Evolutionary conservation across 1,284 basidiomycete species (phyloP), one percentile per base, ranked within the genome.

Genomic region (Fistulinella staudtii): DNA sequence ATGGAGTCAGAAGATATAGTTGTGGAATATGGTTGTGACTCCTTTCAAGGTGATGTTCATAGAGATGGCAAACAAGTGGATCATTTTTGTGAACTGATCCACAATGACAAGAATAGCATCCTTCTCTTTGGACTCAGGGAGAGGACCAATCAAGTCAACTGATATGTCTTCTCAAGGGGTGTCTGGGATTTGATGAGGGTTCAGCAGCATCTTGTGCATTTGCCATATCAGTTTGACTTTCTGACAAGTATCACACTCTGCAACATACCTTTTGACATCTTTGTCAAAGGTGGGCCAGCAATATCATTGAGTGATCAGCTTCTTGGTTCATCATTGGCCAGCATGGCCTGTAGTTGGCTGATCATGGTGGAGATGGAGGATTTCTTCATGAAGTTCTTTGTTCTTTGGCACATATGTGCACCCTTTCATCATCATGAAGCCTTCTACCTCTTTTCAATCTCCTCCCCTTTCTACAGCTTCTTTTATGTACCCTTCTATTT

Each of bases 51-150:
- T 31, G 6, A 31, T 31, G 3, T 4, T 18, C 0, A 8, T 2
- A 17, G 4, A 3, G 8, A 8, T 5, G 3, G 14, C 2, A n/a
- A 30, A 30, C 1, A 33, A 8, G 3, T 41, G 36, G 2, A 45
- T 42, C 47, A 51, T 51, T 9, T 56, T 72, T 0, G 61, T 65
- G 20, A 71, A 58, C 0, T 53, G 47, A 50, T 74, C 67, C 0
- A 70, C 63, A 0, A 72, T 49, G 1, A 70, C 67, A 6, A 72
- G 44, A 35, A 76, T 65, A 0, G 54, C 37, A 49, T 74, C 53
- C 28, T 51, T 64, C 0, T 67, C 71, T 11, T 63, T 18, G 0
- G 55, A 64, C 4, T 45, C 28, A 0, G 69, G 73, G 0, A 75
- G 56, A 3, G 17, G 47, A 0, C 30, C n/a, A 4, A 33, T 33